Base-by-base conservation (phyloP, 2,329 filamentous ascomycete genomes). In the Xylariales sp. region DNA sequence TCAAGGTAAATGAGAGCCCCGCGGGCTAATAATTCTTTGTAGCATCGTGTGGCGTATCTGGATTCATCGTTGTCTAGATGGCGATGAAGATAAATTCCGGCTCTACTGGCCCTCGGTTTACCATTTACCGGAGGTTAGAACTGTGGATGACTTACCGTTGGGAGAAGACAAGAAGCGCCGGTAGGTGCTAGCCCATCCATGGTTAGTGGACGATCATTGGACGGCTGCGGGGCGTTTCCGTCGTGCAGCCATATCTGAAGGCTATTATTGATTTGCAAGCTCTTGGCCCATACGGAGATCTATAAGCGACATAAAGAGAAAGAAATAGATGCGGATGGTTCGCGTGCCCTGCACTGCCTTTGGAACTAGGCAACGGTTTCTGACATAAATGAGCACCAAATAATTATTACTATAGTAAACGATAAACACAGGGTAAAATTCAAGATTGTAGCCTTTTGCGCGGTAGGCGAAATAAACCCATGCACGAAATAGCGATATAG, bases 21-120 rank as follows among this genome's bases (percentile, higher is more conserved):
- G 32, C 6, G 16, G 52, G 45, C 69, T 71, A 54, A 69, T 71
- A 54, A 69, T 41, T 16, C 7, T 56, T 41, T 49, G 7, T 12
- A 71, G 69, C 77, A 93, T 97, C 72, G 83, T 89, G 14, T 97
- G 93, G 93, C 91, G 92, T 3, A 89, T 94, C 32, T 95, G 92
- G 90, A 84, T 96, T 18, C 87, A 92, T 48, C 89, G 91, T 69
- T 93, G 92, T 73, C 81, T 96, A 57, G 92, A 94, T 69, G 88
- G 89, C 3, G 85, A 85, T 53, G 91, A 93, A 75, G 87, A 91
- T 49, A 88, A 94, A 75, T 96, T 89, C 75, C 83, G 86, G 73
- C 81, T 96, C 64, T 75, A 86, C 59, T 97, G 93, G 93, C 87
- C 90, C 1, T 87, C 85, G 30, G 71, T 88, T 14, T 84, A 88